Conservation (phyloP, 768 basidiomycete genomes). For the Kwoniella dejecticola region DNA sequence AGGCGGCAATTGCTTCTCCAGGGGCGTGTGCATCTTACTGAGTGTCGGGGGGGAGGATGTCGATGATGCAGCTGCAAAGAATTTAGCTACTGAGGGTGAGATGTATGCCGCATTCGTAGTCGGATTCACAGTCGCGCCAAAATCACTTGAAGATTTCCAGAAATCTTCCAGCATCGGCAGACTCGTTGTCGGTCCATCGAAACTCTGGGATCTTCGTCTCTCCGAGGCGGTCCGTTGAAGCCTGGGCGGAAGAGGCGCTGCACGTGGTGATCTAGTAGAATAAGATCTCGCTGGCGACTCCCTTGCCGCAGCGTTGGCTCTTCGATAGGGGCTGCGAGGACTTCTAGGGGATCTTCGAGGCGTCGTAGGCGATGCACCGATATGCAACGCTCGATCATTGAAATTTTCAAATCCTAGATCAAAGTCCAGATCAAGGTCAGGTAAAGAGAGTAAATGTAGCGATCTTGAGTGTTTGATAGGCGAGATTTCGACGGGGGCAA, state of each 20-base stretch:
- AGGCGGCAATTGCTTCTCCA: conserved; percentile 4
- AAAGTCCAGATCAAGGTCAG: conserved; percentile 51
- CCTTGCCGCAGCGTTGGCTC: background rate
- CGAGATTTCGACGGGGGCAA: conserved; percentile 2
- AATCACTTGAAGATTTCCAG: conserved; percentile 29
- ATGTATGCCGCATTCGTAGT: conserved; percentile 13
- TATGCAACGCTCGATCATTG: background rate
- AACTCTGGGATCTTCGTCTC: conserved; percentile 38
- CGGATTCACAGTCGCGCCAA: conserved; percentile 3
- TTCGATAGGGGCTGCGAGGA: conserved; percentile 13
- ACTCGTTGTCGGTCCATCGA: conserved; percentile 33
- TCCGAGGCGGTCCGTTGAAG: conserved; percentile 25
- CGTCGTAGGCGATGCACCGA: conserved; percentile 37
- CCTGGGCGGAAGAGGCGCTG: background rate
- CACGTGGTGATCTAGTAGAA: conserved; percentile 15
- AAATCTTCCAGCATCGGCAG: conserved; percentile 25
- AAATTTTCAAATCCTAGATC: conserved; percentile 45
- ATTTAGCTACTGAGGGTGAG: conserved; percentile 19
- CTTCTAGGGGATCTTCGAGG: conserved; percentile 35
- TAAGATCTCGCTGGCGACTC: conserved; percentile 11
- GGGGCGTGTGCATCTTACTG: conserved; percentile 16
- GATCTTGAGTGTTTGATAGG: conserved; percentile 41
- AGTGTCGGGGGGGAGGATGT: conserved; percentile 27
- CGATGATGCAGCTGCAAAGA: conserved; percentile 23
- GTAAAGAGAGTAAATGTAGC: conserved; percentile 50